phyloP scores from a whole-genome alignment of 352 stramenopile genomes.

The Pythium coloratum region DNA sequence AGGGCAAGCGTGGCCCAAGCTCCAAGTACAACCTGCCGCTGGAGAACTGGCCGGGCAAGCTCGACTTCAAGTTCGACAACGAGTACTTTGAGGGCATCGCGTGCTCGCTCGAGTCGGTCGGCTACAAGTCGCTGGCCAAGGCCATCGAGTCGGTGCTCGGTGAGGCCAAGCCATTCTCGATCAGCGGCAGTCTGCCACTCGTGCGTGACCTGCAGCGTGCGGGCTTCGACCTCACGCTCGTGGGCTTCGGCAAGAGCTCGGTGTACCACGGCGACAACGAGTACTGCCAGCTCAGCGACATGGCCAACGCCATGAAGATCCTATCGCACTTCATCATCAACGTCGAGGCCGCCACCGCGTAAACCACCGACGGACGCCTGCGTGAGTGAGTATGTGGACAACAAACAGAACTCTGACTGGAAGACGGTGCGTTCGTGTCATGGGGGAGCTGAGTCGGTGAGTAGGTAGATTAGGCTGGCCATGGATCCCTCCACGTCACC shows the following conservation, averaged over 20 bases:
- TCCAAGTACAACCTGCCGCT: constrained; percentile 90
- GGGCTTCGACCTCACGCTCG: constrained; percentile 74
- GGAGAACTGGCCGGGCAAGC: constrained; percentile 76
- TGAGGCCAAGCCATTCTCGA: constrained; percentile 88
- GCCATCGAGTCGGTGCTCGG: constrained; percentile 82
- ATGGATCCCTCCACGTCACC: not conserved
- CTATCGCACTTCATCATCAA: constrained; percentile 81
- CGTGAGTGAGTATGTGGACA: not conserved
- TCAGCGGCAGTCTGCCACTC: constrained; percentile 84
- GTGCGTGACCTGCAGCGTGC: constrained; percentile 76
- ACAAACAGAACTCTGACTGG: no score
- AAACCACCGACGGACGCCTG: constrained; percentile 4
- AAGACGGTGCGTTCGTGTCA: no score
- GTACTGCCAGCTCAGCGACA: constrained; percentile 86
- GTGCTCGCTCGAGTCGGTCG: constrained; percentile 89
- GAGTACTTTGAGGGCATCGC: constrained; percentile 90
- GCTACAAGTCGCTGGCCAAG: constrained; percentile 82
- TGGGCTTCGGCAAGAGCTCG: constrained; percentile 76
- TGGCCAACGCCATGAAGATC: constrained; percentile 87
- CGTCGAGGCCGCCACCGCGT: constrained; percentile 40
- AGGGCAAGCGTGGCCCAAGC: constrained; percentile 80
- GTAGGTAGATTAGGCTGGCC: not conserved
- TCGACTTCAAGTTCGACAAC: constrained; percentile 87
- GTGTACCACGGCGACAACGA: constrained; percentile 94
- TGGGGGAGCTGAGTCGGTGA: not conserved